Base-by-base conservation (phyloP, 306 rosid genomes). In the Citrullus colocynthis region DNA sequence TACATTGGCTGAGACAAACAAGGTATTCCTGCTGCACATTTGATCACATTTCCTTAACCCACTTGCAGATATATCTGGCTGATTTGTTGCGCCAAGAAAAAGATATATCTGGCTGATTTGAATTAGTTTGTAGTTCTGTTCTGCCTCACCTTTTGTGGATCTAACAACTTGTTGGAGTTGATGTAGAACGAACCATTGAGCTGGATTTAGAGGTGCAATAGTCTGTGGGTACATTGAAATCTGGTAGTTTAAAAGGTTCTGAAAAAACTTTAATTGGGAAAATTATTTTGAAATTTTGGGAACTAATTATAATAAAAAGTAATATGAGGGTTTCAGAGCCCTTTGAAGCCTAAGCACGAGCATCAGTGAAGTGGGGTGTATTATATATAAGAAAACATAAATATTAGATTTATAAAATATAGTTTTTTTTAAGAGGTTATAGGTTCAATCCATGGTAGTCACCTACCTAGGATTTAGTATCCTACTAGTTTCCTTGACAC, bases 1-100 rank as follows among this genome's bases (percentile, higher is more conserved):
- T 80, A 92, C 98, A n/a, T 83, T 95, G 86, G 91, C 97, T 4
- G 97, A 90, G 88, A 89, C 91, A 14, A 75, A 88, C 89, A 92
- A 95, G 93, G 98, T 89, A 88, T 41, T 69, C 6, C 41, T 61
- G 74, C 75, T 61, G 16, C 57, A 16, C 57, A n/a, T 39, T 76
- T 6, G n/a, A 16, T 18, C 51, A 57, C 8, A 5, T 59, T 61
- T 51, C 44, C 36, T 30, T 30, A 15, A 30, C 45, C 37, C 17
- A 20, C 32, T 59, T 64, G 75, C 41, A 39, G 18, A 39, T 21
- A 13, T n/a, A n/a, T 75, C 28, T 60, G 52, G 21, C 42, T 28
- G 39, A 42, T 42, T 55, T 49, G 39, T 36, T 0, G 39, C 39
- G 39, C 39, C 39, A 4, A 36, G 39, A 36, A 4, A 34, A 44